Base-by-base conservation (phyloP, 768 basidiomycete genomes). In the Pleurotus tuber-regium region DNA sequence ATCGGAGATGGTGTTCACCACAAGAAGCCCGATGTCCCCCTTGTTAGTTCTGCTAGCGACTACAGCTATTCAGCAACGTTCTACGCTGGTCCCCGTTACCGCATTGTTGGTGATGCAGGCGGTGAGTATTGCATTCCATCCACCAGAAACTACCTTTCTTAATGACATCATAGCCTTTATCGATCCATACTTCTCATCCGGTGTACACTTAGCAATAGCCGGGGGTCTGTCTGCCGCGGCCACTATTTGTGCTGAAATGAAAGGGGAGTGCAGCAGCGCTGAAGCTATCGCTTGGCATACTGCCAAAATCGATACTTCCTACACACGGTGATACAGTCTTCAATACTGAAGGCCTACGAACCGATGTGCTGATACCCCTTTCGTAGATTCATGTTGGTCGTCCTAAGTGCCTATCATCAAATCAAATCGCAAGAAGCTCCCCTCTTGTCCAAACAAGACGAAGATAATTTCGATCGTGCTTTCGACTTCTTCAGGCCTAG, bases 341-440 rank as follows among this genome's bases (percentile, higher is more conserved):
- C 28, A 16, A 18, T n/a, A 4, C 16, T 25, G 26, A 5, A 3
- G 30, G 35, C 39, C 25, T 14, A 35, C 19, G 14, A n/a, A n/a
- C 10, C 19, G 14, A 26, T 2, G 25, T 14, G 24, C 5, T 10
- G 4, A n/a, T 31, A 12, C 12, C 40, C 10, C 14, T 29, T 9
- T 18, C 10, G 10, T 29, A 73, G 71, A 31, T 75, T 74, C 57
- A 58, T 73, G 9, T 54, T 74, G 12, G 70, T 73, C 30, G 70
- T 71, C 1, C 59, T 75, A 16, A 67, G 71, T 47, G 67, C 69
- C 42, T 75, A 74, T 59, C 70, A 70, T 58, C 74, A 75, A 52
- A 74, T 75, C 54, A 64, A 65, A 26, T 54, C 68, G 4, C 74
- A 74, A 57, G 52, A 57, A 8, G 47, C 51, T 6, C 61, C 64